Evolutionary conservation across 1,139 yeast species (phyloP), one percentile per base, ranked within the genome.

Genomic region (Kodamaea suecica): DNA sequence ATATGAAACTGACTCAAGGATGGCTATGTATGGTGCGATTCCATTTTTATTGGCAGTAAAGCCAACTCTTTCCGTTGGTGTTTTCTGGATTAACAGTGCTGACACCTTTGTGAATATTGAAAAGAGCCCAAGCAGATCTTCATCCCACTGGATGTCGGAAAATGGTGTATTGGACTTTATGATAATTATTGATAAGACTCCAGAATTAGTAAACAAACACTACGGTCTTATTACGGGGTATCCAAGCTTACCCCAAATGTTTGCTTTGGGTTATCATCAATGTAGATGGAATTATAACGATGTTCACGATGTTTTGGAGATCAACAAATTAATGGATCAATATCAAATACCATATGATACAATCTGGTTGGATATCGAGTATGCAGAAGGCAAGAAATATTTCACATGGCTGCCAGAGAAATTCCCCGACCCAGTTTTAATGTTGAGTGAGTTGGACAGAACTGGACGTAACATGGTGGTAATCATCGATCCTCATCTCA

Each of bases 231-330:
- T 92, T n/a, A 81, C 95, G 0, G 98, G 99, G 1, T 74, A 64
- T 41, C 70, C 87, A 0, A 59, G 66, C 9, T 63, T 92, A n/a
- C 99, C 98, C 0, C 85, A 80, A 42, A 48, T 81, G 29, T 84
- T 88, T 48, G 70, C 96, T 0, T 61, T 88, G 23, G 98, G 95
- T 0, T 86, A 92, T 53, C 98, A 92, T 33, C 52, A 48, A 27
- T 92, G 97, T 56, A 73, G 98, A 50, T 92, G 98, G 98, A 94
- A 92, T 59, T 92, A 92, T 62, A 86, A 87, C 52, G 88, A 84
- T 46, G 90, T 85, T 52, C 72, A 72, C 8, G 98, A 92, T 58
- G 92, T 92, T 1, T 59, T 87, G 27, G 79, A 73, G 5, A 83
- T 92, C 17, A 74, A 75, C 44, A 55, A 68, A 3, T 71, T 77